A percentile compares a stretch with the other conserved stretches of the same genome.
Evolutionary conservation across 768 basidiomycete genomes (phyloP).

Genomic region (Serendipita sp.): DNA sequence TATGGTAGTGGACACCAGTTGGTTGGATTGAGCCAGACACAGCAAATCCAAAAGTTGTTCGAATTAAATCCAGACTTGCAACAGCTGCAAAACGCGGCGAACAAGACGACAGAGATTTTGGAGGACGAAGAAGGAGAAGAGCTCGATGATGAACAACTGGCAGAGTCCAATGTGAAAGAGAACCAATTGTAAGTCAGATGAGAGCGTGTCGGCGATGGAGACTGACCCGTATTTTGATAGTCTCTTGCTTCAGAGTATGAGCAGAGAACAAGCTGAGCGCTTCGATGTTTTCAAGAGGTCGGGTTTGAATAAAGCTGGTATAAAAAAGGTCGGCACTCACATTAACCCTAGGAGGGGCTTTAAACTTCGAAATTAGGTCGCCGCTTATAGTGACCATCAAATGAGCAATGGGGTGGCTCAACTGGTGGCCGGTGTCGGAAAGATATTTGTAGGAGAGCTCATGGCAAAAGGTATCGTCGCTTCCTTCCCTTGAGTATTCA

Average conservation of each 20-base stretch:
- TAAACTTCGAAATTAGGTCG: neutral
- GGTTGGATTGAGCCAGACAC: neutral
- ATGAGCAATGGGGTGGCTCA: constrained; percentile 42
- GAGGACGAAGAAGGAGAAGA: constrained; percentile 18
- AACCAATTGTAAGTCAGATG: neutral
- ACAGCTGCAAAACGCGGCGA: neutral
- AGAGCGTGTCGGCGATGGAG: constrained; percentile 1
- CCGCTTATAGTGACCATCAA: constrained; percentile 1
- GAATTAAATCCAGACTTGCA: constrained; percentile 3
- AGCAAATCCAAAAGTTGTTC: constrained; percentile 6
- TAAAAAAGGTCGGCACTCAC: constrained; percentile 48
- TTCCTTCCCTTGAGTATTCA: neutral
- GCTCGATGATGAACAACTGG: constrained; percentile 11
- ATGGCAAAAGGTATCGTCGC: constrained; percentile 61
- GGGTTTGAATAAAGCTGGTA: constrained; percentile 67
- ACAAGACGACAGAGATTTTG: constrained; percentile 11
- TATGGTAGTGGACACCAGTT: neutral
- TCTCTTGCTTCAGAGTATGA: constrained; percentile 80
- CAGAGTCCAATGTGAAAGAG: neutral
- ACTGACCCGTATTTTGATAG: constrained; percentile 24
- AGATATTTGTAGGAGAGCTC: constrained; percentile 88
- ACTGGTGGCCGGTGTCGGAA: constrained; percentile 76
- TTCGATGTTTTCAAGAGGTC: constrained; percentile 81
- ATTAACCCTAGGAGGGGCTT: neutral
- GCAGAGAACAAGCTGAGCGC: constrained; percentile 67